Evolutionary conservation across 176 grass and related monocot species (phyloP).

Genomic region (Carex scoparia): DNA sequence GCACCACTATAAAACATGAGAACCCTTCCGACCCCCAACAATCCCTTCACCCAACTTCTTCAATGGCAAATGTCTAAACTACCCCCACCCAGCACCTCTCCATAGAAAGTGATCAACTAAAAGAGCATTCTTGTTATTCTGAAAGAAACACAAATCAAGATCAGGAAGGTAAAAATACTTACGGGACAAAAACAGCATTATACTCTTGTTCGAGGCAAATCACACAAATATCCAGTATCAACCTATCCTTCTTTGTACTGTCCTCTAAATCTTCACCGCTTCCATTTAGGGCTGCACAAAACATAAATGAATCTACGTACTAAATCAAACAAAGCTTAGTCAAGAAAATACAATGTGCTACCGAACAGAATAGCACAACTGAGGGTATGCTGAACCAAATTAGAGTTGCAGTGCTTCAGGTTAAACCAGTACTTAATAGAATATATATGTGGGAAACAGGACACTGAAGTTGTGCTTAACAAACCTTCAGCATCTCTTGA

Average conservation of each 20-base stretch:
- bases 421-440: not conserved
- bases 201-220: slow-evolving; percentile 99
- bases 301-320: slow-evolving; percentile 5
- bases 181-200: slow-evolving; percentile 99
- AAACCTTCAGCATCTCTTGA: slow-evolving; percentile 87
- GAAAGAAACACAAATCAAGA: slow-evolving; percentile 19
- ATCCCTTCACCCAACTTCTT: not conserved
- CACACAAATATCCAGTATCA: slow-evolving; percentile 82
- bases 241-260: slow-evolving; percentile 52
- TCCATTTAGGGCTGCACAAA: slow-evolving; percentile 47
- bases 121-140: not conserved
- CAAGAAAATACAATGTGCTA: not conserved
- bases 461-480: not conserved
- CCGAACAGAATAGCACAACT: not conserved
- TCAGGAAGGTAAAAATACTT: slow-evolving; percentile 40
- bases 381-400: slow-evolving; percentile 2
- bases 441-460: not conserved
- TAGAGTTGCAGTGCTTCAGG: not conserved
- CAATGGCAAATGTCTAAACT: not conserved
- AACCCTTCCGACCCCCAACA: not conserved
- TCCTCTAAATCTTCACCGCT: slow-evolving; percentile 42
- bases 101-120: not conserved
- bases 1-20: not conserved
- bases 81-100: not conserved
- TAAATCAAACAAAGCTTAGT: not conserved